Percentiles rank a stretch among this genome's conserved stretches.
Conservation (phyloP, 495 filamentous ascomycete species). For the Daldinia vernicosa region DNA sequence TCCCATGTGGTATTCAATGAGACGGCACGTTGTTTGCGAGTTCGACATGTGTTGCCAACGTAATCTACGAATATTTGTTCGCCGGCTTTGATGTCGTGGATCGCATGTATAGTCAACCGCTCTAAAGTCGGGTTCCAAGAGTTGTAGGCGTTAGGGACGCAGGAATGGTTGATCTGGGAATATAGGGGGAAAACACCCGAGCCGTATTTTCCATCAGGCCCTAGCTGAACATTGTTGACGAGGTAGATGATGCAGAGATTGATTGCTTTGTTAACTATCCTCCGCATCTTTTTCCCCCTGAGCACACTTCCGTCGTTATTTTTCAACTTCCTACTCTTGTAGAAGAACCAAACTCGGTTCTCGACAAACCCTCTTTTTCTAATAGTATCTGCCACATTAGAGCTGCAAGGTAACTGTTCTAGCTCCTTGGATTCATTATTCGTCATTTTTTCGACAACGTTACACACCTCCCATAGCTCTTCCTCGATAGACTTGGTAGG, state of each 20-base stretch:
- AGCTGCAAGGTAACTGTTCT: neutral
- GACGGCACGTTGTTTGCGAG: conserved; percentile 25
- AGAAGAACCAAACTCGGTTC: conserved; percentile 15
- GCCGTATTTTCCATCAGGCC: conserved; percentile 31
- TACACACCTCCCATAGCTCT: conserved; percentile 19
- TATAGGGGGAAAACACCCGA: conserved; percentile 28
- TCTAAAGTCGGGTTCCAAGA: conserved; percentile 50
- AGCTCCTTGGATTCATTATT: neutral
- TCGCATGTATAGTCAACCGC: conserved; percentile 52
- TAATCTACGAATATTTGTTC: conserved; percentile 57
- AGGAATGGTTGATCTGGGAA: conserved; percentile 54
- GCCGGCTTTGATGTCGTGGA: conserved; percentile 50
- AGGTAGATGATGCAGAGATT: conserved; percentile 19
- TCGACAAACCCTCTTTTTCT: neutral
- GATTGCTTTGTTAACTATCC: conserved; percentile 9
- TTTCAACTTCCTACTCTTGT: conserved; percentile 20
- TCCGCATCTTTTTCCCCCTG: conserved; percentile 16
- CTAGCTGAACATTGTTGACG: conserved; percentile 24
- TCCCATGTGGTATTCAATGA: conserved; percentile 16
- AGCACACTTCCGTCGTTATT: conserved; percentile 7
- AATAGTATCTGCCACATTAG: neutral
- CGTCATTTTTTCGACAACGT: neutral
- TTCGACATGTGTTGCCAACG: conserved; percentile 37
- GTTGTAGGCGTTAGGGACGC: conserved; percentile 54
- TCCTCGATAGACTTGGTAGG: conserved; percentile 4